Conservation (phyloP, 768 basidiomycete genomes). For the Termitomyces sp. region DNA sequence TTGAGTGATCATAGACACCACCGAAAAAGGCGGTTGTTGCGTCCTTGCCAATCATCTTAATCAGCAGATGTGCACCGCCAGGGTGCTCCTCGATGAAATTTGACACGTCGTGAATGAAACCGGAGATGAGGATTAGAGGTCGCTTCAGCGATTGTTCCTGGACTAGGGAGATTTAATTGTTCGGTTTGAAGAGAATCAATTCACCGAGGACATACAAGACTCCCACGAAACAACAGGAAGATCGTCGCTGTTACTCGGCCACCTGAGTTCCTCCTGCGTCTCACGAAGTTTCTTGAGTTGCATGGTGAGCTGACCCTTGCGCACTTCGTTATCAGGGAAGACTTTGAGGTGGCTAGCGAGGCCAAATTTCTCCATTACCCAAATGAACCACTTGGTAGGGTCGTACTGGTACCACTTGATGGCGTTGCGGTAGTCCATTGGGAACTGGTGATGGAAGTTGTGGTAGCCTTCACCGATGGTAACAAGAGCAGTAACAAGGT, state of each 20-base stretch:
- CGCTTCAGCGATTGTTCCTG: constrained; percentile 75
- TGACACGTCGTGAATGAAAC: constrained; percentile 89
- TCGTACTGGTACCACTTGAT: constrained; percentile 94
- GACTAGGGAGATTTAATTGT: constrained; percentile 33
- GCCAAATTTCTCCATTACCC: constrained; percentile 49
- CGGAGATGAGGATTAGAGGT: constrained; percentile 80
- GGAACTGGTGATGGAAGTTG: constrained; percentile 97
- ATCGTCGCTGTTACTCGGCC: constrained; percentile 74
- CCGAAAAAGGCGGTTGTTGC: constrained; percentile 94
- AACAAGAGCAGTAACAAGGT: constrained; percentile 80
- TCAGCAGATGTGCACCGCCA: constrained; percentile 79
- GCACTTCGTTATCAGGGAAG: constrained; percentile 52
- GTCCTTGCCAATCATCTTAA: constrained; percentile 84
- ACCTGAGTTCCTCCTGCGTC: constrained; percentile 68
- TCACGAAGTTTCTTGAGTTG: constrained; percentile 80
- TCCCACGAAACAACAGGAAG: constrained; percentile 86
- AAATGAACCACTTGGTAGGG: constrained; percentile 92
- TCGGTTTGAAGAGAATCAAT: not conserved
- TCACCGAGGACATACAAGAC: constrained; percentile 53
- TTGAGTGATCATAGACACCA: constrained; percentile 84
- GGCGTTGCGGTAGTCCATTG: constrained; percentile 95
- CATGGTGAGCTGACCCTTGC: constrained; percentile 94
- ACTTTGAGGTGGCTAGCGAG: constrained; percentile 68
- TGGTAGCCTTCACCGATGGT: constrained; percentile 97
- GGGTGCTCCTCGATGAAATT: constrained; percentile 88